Evolutionary conservation across 2,329 filamentous ascomycete genomes (phyloP).

Genomic region (Cercospora citrullina): DNA sequence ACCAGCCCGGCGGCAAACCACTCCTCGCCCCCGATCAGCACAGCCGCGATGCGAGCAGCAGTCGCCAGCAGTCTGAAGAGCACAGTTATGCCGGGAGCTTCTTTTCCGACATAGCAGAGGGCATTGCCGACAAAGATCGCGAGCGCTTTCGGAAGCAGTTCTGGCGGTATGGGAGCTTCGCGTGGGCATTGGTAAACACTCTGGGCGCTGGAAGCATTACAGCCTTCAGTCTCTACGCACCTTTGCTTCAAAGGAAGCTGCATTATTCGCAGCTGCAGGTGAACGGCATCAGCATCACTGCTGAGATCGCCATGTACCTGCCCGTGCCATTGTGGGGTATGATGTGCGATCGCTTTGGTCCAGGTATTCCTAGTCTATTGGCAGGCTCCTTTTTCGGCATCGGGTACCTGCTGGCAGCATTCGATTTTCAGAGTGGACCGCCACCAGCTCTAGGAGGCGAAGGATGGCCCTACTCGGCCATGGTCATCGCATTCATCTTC

Average conservation of each 20-base stretch:
- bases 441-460: slow-evolving; percentile 52
- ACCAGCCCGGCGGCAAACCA: slow-evolving; percentile 44
- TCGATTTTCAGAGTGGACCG: slow-evolving; percentile 66
- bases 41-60: slow-evolving; percentile 29
- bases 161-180: slow-evolving; percentile 58
- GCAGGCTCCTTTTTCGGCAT: slow-evolving; percentile 72
- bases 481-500: slow-evolving; percentile 80
- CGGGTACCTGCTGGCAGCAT: slow-evolving; percentile 82
- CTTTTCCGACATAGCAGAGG: slow-evolving; percentile 61
- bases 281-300: slow-evolving; percentile 83
- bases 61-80: slow-evolving; percentile 38
- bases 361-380: slow-evolving; percentile 71
- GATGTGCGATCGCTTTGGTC: slow-evolving; percentile 84
- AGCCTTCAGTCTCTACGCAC: slow-evolving; percentile 91
- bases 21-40: slow-evolving; percentile 43
- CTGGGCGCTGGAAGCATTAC: slow-evolving; percentile 90
- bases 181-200: slow-evolving; percentile 61
- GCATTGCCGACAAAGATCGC: slow-evolving; percentile 60
- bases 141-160: slow-evolving; percentile 55
- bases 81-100: slow-evolving; percentile 55
- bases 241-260: slow-evolving; percentile 80
- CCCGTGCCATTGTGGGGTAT: slow-evolving; percentile 89
- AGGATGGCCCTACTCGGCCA: slow-evolving; percentile 73
- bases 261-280: slow-evolving; percentile 90
- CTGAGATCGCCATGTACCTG: slow-evolving; percentile 85